Base-by-base conservation (phyloP, 2,329 filamentous ascomycete genomes). In the Aspergillus pseudotamarii region DNA sequence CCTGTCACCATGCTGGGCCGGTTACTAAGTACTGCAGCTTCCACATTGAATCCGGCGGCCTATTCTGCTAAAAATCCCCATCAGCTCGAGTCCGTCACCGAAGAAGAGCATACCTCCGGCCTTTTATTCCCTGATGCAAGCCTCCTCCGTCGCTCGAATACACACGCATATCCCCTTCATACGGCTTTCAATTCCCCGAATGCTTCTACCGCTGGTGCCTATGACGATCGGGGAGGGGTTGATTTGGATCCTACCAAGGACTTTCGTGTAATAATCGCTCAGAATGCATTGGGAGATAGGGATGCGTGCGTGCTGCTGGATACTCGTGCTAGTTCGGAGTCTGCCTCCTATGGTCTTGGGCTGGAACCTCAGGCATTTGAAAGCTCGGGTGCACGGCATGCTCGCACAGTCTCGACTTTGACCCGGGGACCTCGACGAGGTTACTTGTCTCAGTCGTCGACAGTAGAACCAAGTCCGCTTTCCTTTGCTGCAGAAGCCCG, bases 71-170 rank as follows among this genome's bases (percentile, higher is more conserved):
- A 78, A 61, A 78, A 74, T 63, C 66, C 74, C 19, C 71, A 74
- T 28, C 76, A 77, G 34, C 76, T 81, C 23, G 81, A 83, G 67
- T 83, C 81, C 28, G 79, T 81, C 28, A 82, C 80, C 1, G 81
- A 83, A 64, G 81, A 83, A 67, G 80, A 81, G 65, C 81, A 83
- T 66, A 83, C 81, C 6, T 80, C 80, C 53, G 78, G 79, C 45
- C 75, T 83, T 53, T 72, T 83, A 59, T 83, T 82, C 65, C 81
- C 81, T 38, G 80, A 82, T 70, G 75, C 76, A 46, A 80, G 74
- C 62, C 72, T 78, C 16, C 78, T 79, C 60, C 76, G 78, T 60
- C 77, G 74, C 41, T 80, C 79, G 50, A 75, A 77, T 68, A 75
- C 72, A 55, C 75, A 78, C 67, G 75, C 75, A n/a, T 79, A 76